These are phyloP conservation scores for Lactarius sp. DNA, from an alignment of 768 basidiomycete genomes.

Conservation along the genomic window DNA sequence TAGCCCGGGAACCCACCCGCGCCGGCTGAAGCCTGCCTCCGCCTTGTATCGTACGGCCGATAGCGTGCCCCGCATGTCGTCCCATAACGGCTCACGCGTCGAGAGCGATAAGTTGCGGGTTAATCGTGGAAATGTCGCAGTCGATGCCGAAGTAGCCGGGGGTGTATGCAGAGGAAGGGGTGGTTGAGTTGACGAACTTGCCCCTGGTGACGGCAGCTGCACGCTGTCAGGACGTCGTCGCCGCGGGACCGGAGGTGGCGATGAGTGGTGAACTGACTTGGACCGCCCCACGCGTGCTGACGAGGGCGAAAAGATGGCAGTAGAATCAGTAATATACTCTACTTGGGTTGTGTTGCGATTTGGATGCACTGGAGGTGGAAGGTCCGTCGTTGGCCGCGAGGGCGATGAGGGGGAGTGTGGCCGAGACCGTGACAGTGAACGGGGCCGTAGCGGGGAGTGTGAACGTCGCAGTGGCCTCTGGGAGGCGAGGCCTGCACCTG, in stretches of 20 bases:
- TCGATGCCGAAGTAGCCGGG: conserved; percentile 11
- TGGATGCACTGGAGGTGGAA: conserved; percentile 50
- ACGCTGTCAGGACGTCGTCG: conserved; percentile 61
- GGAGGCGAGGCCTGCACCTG: conserved; percentile 32
- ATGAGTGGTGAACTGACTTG: conserved; percentile 49
- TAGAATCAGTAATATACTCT: conserved; percentile 19
- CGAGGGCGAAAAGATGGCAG: conserved; percentile 23
- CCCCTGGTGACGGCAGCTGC: conserved; percentile 32
- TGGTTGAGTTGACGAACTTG: conserved; percentile 1
- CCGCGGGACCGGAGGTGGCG: conserved; percentile 36
- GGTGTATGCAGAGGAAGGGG: conserved; percentile 18
- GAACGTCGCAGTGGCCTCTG: conserved; percentile 6
- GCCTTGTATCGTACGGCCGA: conserved; percentile 60
- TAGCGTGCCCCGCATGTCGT: conserved; percentile 29
- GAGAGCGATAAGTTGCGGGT: conserved; percentile 41
- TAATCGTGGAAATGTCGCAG: conserved; percentile 26
- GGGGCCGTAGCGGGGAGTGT: conserved; percentile 10
- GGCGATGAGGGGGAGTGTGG: conserved; percentile 33
- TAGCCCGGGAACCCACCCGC: conserved; percentile 48
- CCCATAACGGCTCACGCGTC: conserved; percentile 36
- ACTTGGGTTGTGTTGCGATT: conserved; percentile 38
- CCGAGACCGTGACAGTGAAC: background rate
- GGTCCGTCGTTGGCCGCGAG: conserved; percentile 33
- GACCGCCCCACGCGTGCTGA: conserved; percentile 45
- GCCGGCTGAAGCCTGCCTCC: conserved; percentile 57